phyloP scores from a whole-genome alignment of 805 yeast genomes.

The Wickerhamiella allomyrinae region DNA sequence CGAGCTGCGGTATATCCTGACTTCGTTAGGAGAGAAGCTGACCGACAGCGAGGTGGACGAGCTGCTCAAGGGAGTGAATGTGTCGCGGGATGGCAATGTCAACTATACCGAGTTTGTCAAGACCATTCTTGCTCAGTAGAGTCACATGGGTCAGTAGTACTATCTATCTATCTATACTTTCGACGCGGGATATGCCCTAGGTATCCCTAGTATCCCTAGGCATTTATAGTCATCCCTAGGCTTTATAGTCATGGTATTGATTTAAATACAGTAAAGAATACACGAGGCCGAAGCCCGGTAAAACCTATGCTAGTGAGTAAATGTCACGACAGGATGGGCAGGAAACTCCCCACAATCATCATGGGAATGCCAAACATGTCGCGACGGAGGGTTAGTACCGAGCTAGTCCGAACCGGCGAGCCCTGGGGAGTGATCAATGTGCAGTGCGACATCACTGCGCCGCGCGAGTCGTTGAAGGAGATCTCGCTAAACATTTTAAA shows the following conservation, averaged over 20 bases:
- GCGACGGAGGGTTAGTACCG: slow-evolving; percentile 85
- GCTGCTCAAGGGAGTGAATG: slow-evolving; percentile 84
- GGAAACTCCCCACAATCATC: slow-evolving; percentile 89
- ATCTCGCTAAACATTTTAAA: slow-evolving; percentile 71
- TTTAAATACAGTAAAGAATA: too few species aligned
- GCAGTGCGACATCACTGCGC: slow-evolving; percentile 80
- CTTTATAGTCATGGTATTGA: too few species aligned
- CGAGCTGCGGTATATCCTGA: slow-evolving; percentile 84
- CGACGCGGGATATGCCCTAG: too few species aligned
- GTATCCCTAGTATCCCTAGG: too few species aligned
- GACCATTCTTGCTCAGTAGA: slow-evolving; percentile 75
- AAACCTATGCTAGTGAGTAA: neutral
- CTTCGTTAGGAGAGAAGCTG: slow-evolving; percentile 90
- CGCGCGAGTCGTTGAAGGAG: slow-evolving; percentile 82
- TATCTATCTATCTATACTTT: too few species aligned
- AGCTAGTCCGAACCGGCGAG: slow-evolving; percentile 47
- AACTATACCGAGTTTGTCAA: slow-evolving; percentile 89
- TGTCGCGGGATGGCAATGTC: slow-evolving; percentile 85
- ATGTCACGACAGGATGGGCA: slow-evolving; percentile 41
- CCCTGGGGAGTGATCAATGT: slow-evolving; percentile 40
- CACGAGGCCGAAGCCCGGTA: too few species aligned
- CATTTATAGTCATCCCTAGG: too few species aligned
- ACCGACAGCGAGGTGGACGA: slow-evolving; percentile 89
- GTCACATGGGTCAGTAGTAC: too few species aligned
- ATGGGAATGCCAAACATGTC: slow-evolving; percentile 95